Evolutionary conservation across 2,329 filamentous ascomycete species (phyloP), one percentile per base, ranked within the genome.

Genomic region (Xylaria sp.): DNA sequence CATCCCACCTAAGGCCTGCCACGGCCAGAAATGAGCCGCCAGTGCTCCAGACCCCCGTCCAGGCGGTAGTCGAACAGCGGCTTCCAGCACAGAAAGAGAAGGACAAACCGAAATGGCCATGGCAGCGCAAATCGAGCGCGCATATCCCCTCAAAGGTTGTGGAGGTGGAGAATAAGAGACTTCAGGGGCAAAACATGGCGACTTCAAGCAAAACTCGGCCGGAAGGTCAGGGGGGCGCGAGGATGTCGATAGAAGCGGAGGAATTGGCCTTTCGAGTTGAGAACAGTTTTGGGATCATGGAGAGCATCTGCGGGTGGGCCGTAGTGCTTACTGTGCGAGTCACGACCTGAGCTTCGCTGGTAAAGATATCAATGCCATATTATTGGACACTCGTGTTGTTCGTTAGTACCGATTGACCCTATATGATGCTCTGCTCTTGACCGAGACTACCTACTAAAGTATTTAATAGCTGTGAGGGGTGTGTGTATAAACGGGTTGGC

Each of bases 281-380:
- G 68, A 83, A 80, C 19, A 78, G 76, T 11, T 73, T 83, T 66
- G 81, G 80, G 0, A 69, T 84, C 1, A 80, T 77, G 75, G 80
- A 83, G 67, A 80, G 78, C 37, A 71, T 72, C 61, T 76, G 74
- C 1, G 81, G 81, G 1, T 83, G 76, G 74, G 80, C 75, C 0
- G 71, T 84, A 35, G 76, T 82, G 11, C 73, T 81, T 1, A 71
- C 68, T 0, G 71, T 83, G 2, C 58, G 65, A n/a, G 59, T 73
- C 19, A 60, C 44, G 58, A 53, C 60, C 3, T 69, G 62, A 66
- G 18, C 7, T 30, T 52, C n/a, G 11, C 18, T 3, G 30, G 30
- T 35, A 35, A 11, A 34, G 9, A 23, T 10, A 16, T n/a, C 2
- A 46, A 30, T 30, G 1, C 23, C 23, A 30, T 30, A 4, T 30